Evolutionary conservation across 257 asterid species (phyloP).

Genomic region (Solanum verrucosum): DNA sequence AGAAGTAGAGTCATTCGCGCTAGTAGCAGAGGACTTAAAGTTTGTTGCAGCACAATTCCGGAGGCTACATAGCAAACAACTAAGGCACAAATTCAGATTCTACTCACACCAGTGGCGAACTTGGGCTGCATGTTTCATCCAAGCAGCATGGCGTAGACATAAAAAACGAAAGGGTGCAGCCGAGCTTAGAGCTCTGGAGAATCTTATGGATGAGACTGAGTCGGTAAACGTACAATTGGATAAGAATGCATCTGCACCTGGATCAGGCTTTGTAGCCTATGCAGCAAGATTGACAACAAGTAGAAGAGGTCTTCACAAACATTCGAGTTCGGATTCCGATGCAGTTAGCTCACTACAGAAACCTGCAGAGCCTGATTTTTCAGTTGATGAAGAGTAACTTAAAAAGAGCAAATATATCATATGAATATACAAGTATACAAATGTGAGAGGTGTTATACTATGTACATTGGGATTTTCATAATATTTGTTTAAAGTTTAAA

Average conservation of each 20-base stretch:
- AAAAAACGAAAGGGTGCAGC: conserved; percentile 43
- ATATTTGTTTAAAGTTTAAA: not conserved
- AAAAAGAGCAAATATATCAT: not conserved
- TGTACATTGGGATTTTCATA: not conserved
- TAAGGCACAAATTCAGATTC: conserved; percentile 83
- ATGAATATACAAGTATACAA: not conserved
- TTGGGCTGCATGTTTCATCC: conserved; percentile 86
- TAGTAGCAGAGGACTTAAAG: conserved; percentile 68
- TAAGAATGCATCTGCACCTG: conserved; percentile 9
- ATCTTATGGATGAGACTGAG: conserved; percentile 6
- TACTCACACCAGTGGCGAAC: conserved; percentile 95
- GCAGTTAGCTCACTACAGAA: conserved; percentile 54
- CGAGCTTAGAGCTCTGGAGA: conserved; percentile 44
- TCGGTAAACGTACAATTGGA: not conserved
- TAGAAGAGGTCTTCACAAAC: conserved; percentile 45
- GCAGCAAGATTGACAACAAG: conserved; percentile 52
- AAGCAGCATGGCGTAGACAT: conserved; percentile 85
- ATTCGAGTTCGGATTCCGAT: conserved; percentile 34
- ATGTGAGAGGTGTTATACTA: not conserved
- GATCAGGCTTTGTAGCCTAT: conserved; percentile 26
- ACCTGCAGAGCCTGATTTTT: conserved; percentile 89
- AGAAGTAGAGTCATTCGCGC: conserved; percentile 85
- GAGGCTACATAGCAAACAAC: conserved; percentile 81
- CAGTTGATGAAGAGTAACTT: conserved; percentile 53
- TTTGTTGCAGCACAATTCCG: conserved; percentile 84